Percentiles rank a stretch among this genome's conserved stretches.
phyloP scores from a whole-genome alignment of 2,329 filamentous ascomycete genomes.

The Talaromyces islandicus region DNA sequence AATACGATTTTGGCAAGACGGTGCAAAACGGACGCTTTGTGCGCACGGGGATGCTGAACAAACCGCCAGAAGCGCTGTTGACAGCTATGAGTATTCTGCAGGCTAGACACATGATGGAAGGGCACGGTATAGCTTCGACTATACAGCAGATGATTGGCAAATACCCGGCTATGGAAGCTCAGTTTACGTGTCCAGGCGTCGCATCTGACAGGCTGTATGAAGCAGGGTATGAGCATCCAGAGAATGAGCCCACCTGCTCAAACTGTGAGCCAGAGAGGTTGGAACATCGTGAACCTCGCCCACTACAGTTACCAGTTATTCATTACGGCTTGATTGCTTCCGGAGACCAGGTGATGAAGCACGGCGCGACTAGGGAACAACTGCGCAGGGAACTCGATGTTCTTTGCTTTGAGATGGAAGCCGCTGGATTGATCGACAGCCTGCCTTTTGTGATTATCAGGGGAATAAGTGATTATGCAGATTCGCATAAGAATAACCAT shows the following conservation, averaged over 20 bases:
- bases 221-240: conserved; percentile 3
- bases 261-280: not conserved
- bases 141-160: not conserved
- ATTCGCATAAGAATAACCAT: conserved; percentile 13
- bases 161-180: not conserved
- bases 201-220: conserved; percentile 1
- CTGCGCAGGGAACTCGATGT: not conserved
- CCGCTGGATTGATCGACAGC: not conserved
- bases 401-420: conserved; percentile 5
- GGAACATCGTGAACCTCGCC: not conserved
- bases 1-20: conserved; percentile 14
- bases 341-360: not conserved
- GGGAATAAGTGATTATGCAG: conserved; percentile 21
- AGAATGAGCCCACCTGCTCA: not conserved
- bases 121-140: not conserved
- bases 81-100: conserved; percentile 2
- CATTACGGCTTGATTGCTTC: conserved; percentile 1
- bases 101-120: conserved; percentile 13
- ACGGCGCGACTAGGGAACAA: not conserved
- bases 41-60: conserved; percentile 10
- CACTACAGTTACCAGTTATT: not conserved
- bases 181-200: not conserved
- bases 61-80: conserved; percentile 9
- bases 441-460: not conserved
- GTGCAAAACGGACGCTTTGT: conserved; percentile 4